Percentiles rank a stretch among this genome's conserved stretches.
Conservation (phyloP, 2,329 filamentous ascomycete genomes). For the Alternaria panax region DNA sequence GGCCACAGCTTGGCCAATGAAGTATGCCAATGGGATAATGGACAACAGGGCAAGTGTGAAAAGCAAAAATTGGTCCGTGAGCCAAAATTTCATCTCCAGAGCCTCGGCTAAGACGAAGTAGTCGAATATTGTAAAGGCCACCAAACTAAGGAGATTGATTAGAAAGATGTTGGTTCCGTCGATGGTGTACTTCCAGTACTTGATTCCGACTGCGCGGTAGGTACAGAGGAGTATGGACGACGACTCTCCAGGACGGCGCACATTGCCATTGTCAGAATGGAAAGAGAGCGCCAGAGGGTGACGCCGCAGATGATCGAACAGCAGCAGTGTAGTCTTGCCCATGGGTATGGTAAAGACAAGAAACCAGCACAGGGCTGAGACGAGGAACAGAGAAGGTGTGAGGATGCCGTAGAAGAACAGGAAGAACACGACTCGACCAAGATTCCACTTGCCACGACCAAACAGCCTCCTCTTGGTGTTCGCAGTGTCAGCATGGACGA, state of each 20-base stretch:
- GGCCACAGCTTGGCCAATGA: constrained; percentile 96
- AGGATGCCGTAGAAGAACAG: constrained; percentile 93
- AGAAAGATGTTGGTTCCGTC: constrained; percentile 99
- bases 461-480: constrained; percentile 83
- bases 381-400: constrained; percentile 82
- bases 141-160: constrained; percentile 93
- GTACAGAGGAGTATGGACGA: constrained; percentile 94
- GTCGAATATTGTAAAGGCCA: constrained; percentile 94
- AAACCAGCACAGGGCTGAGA: constrained; percentile 92
- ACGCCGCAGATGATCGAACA: constrained; percentile 89
- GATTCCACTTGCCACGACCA: constrained; percentile 93
- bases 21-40: constrained; percentile 96
- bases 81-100: constrained; percentile 72
- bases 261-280: constrained; percentile 81
- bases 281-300: constrained; percentile 94
- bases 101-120: constrained; percentile 78
- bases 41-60: constrained; percentile 86
- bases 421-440: constrained; percentile 95
- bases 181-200: constrained; percentile 99
- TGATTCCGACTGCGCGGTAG: constrained; percentile 89
- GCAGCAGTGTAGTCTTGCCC: constrained; percentile 89
- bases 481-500: constrained; percentile 47
- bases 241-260: constrained; percentile 73
- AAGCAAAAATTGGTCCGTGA: constrained; percentile 85
- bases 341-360: constrained; percentile 98